These are phyloP conservation scores for Hydnum rufescens DNA, from an alignment of 768 basidiomycete species.

Conservation along the genomic window DNA sequence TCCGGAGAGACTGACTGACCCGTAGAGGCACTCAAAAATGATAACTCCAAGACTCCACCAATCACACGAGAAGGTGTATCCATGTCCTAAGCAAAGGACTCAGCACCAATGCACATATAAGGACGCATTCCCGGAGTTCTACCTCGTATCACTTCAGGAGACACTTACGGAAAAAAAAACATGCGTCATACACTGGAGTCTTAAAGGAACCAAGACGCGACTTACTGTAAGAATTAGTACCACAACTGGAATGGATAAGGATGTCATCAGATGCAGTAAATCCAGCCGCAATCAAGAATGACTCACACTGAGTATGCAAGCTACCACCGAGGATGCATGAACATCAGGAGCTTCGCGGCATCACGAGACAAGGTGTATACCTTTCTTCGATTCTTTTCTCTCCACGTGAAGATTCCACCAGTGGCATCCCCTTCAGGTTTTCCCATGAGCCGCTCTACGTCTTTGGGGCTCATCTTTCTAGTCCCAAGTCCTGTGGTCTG, in stretches of 20 bases:
- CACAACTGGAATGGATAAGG: conserved; percentile 38
- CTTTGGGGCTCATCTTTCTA: conserved; percentile 59
- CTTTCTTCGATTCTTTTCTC: conserved; percentile 84
- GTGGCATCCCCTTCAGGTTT: conserved; percentile 56
- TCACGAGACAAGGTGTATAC: conserved; percentile 33
- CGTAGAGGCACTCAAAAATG: conserved; percentile 88
- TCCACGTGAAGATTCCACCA: conserved; percentile 62
- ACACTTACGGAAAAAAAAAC: too few relatives aligned
- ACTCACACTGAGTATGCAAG: conserved; percentile 76
- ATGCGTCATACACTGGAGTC: too few relatives aligned
- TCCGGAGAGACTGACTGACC: too few relatives aligned
- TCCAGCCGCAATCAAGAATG: too few relatives aligned
- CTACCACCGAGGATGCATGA: conserved; percentile 22
- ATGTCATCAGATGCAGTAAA: too few relatives aligned
- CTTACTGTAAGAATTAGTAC: conserved; percentile 74
- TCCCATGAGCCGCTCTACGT: conserved; percentile 71
- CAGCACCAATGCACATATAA: neutral
- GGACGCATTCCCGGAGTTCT: conserved; percentile 4
- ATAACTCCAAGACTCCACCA: conserved; percentile 99
- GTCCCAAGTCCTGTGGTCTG: conserved; percentile 45
- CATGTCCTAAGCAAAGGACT: conserved; percentile 33
- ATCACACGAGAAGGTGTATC: conserved; percentile 87
- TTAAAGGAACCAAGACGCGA: too few relatives aligned
- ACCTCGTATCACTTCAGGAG: too few relatives aligned
- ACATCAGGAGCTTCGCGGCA: conserved; percentile 17